A percentile compares a stretch with the other conserved stretches of the same genome.
These are phyloP conservation scores for Vinca minor DNA, from an alignment of 257 asterid genomes.

Conservation along the genomic window DNA sequence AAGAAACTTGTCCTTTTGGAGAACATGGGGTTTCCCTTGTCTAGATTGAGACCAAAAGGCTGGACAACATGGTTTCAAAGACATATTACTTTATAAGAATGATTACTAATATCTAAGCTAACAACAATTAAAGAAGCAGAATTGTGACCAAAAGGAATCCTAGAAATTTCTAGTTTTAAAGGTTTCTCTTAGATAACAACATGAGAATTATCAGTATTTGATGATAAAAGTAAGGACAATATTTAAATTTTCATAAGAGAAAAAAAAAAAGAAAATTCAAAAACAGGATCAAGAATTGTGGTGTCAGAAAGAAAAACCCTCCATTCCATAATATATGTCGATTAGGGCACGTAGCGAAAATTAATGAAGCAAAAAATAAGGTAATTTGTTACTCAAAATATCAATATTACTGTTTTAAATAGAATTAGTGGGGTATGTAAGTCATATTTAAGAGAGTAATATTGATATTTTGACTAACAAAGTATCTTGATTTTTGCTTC, in stretches of 20 bases:
- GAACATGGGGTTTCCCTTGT: slow-evolving; percentile 24
- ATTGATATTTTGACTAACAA: no score
- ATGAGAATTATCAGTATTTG: background rate
- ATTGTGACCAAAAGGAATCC: background rate
- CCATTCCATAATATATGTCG: no score
- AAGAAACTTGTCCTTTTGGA: background rate
- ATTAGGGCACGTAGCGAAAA: no score
- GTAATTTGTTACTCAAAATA: no score
- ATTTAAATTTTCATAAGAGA: background rate
- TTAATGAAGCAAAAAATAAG: no score
- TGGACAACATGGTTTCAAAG: background rate
- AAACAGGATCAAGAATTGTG: background rate
- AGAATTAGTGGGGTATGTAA: no score
- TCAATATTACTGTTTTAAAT: no score
- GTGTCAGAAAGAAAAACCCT: no score
- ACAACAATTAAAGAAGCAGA: background rate
- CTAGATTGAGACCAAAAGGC: slow-evolving; percentile 4
- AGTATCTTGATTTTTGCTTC: no score
- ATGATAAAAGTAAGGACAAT: background rate
- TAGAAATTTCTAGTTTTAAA: no score
- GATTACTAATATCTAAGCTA: background rate
- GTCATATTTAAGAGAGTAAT: no score
- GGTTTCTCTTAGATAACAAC: background rate
- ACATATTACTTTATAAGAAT: background rate
- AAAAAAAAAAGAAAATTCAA: background rate